Evolutionary conservation across 768 basidiomycete genomes (phyloP).

Genomic region (Leucosporidium scottii): DNA sequence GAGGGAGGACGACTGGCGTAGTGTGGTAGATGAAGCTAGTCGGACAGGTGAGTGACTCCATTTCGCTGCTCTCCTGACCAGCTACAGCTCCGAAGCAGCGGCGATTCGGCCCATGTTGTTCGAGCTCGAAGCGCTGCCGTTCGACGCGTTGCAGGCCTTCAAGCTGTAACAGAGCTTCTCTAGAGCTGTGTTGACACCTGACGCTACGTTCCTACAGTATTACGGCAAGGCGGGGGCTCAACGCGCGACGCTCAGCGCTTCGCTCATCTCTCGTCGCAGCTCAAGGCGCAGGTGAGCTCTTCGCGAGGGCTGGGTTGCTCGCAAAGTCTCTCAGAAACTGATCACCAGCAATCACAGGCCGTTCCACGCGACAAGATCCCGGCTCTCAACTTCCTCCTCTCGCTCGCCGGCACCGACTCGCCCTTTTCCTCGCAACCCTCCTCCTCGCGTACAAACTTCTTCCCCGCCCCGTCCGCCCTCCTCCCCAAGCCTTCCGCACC

Average conservation of each 20-base stretch:
- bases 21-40: not conserved
- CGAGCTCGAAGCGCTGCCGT: not conserved
- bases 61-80: not conserved
- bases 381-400: not conserved
- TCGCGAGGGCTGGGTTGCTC: too few species aligned
- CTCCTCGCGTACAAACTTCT: not conserved
- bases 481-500: not conserved
- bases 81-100: not conserved
- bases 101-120: not conserved
- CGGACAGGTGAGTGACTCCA: not conserved
- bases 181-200: too few species aligned
- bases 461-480: not conserved
- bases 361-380: conserved; percentile 1
- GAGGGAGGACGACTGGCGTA: conserved; percentile 1
- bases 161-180: not conserved
- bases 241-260: not conserved
- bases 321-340: too few species aligned
- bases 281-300: not conserved
- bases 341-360: not conserved
- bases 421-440: not conserved
- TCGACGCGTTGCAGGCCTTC: too few species aligned
- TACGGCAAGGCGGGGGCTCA: not conserved
- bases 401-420: not conserved
- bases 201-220: not conserved
- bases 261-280: not conserved